Conservation (phyloP, 805 yeast species). For the Saccharomycopsis malanga region DNA sequence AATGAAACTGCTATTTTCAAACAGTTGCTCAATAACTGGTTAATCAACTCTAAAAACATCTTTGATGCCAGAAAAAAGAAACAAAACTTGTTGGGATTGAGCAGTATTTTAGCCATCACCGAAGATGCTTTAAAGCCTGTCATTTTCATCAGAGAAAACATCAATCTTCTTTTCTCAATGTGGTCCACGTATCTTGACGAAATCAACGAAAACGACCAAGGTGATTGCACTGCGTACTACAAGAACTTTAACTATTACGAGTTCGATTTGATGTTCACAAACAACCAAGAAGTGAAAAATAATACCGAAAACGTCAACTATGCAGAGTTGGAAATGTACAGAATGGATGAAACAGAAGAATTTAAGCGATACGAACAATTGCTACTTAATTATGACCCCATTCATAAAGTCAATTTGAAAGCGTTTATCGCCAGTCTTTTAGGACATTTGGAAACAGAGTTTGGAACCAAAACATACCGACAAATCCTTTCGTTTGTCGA, state of each 20-base stretch:
- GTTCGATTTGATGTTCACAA: conserved; percentile 26
- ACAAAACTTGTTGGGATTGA: conserved; percentile 53
- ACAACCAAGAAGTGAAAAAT: conserved; percentile 23
- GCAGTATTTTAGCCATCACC: conserved; percentile 39
- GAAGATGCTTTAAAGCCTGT: conserved; percentile 27
- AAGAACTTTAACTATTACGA: conserved; percentile 34
- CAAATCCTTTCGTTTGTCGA: conserved; percentile 30
- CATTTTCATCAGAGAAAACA: conserved; percentile 23
- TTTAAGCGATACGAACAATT: conserved; percentile 36
- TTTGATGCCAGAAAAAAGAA: conserved; percentile 75
- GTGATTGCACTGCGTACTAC: conserved; percentile 52
- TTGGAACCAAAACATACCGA: conserved; percentile 30
- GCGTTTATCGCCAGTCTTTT: conserved; percentile 34
- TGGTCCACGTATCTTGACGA: conserved; percentile 65
- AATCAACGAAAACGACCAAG: conserved; percentile 50
- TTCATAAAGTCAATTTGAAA: conserved; percentile 45
- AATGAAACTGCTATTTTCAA: neutral
- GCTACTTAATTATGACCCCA: conserved; percentile 39
- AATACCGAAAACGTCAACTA: conserved; percentile 23
- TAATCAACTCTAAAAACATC: conserved; percentile 30
- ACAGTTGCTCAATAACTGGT: conserved; percentile 12
- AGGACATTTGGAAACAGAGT: conserved; percentile 25
- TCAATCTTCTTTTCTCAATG: conserved; percentile 29
- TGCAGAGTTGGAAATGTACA: conserved; percentile 26
- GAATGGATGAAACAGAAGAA: conserved; percentile 34